Evolutionary conservation across 1,284 basidiomycete species (phyloP).

Genomic region (Ceratobasidium sp.): DNA sequence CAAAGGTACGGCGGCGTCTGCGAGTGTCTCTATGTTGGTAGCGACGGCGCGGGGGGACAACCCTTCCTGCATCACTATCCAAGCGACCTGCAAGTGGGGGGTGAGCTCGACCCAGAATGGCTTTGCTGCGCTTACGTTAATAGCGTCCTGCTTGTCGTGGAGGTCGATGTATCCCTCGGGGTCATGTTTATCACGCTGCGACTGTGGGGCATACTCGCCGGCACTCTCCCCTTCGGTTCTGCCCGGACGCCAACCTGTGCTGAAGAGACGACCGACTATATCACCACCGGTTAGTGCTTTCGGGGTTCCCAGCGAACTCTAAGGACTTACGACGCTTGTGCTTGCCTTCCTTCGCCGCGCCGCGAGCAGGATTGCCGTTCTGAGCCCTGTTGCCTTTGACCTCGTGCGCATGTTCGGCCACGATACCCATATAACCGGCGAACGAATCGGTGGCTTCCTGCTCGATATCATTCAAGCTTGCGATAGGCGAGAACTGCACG

Average conservation of each 20-base stretch:
- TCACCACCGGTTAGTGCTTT: neutral
- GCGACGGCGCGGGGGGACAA: conserved; percentile 14
- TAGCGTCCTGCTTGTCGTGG: neutral
- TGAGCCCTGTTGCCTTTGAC: conserved; percentile 6
- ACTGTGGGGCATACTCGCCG: conserved; percentile 5
- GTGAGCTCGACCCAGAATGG: too few relatives aligned
- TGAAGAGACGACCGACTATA: conserved; percentile 1
- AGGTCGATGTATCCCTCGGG: conserved; percentile 6
- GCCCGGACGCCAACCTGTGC: conserved; percentile 12
- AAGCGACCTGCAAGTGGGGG: neutral
- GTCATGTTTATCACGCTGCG: conserved; percentile 5
- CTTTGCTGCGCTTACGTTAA: neutral
- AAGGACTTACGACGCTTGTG: neutral
- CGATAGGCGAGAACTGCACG: neutral
- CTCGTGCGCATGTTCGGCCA: neutral
- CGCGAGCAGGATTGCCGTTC: neutral
- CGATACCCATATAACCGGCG: neutral
- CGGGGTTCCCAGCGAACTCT: too few relatives aligned
- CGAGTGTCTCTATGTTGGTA: neutral
- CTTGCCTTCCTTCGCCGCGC: neutral
- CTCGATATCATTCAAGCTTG: neutral
- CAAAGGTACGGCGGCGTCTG: conserved; percentile 2
- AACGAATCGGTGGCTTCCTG: conserved; percentile 11
- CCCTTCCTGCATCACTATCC: conserved; percentile 3
- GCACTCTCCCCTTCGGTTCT: neutral